Conservation (phyloP, 2,329 filamentous ascomycete genomes). For the Sclerotinia spermophila region DNA sequence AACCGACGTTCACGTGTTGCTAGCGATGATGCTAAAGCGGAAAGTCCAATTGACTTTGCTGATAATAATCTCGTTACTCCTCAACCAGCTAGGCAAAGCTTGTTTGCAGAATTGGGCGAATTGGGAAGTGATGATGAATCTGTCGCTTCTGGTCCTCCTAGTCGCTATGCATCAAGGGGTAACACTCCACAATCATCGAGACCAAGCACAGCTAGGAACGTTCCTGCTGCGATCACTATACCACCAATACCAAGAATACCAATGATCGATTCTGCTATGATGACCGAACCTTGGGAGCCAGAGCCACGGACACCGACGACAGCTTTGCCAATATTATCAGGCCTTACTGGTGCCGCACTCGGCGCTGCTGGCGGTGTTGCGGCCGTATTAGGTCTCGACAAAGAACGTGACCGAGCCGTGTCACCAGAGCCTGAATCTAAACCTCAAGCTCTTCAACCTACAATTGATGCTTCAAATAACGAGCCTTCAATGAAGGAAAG, state of each 20-base stretch:
- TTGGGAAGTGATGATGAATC: constrained; percentile 66
- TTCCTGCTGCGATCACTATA: constrained; percentile 44
- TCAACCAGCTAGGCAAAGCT: constrained; percentile 62
- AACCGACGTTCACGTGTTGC: constrained; percentile 57
- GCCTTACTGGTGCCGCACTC: constrained; percentile 2
- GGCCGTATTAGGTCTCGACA: background rate
- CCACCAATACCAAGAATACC: constrained; percentile 48
- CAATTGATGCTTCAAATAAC: background rate
- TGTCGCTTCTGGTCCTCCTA: constrained; percentile 50
- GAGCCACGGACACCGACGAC: constrained; percentile 25
- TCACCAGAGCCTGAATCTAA: background rate
- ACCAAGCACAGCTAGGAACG: constrained; percentile 35
- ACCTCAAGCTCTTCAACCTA: background rate
- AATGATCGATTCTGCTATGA: constrained; percentile 59
- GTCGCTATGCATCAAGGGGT: constrained; percentile 43
- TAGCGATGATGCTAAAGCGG: constrained; percentile 56
- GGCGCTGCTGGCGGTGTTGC: background rate
- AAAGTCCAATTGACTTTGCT: constrained; percentile 56
- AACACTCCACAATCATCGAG: constrained; percentile 45
- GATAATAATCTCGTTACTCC: constrained; percentile 50
- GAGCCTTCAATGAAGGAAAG: background rate
- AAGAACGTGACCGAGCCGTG: background rate
- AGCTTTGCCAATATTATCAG: constrained; percentile 25
- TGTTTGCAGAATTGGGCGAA: constrained; percentile 87
- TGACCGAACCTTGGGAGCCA: constrained; percentile 56